A percentile compares a stretch with the other conserved stretches of the same genome.
phyloP scores from a whole-genome alignment of 2,329 filamentous ascomycete genomes.

The Fusarium verrucosum region DNA sequence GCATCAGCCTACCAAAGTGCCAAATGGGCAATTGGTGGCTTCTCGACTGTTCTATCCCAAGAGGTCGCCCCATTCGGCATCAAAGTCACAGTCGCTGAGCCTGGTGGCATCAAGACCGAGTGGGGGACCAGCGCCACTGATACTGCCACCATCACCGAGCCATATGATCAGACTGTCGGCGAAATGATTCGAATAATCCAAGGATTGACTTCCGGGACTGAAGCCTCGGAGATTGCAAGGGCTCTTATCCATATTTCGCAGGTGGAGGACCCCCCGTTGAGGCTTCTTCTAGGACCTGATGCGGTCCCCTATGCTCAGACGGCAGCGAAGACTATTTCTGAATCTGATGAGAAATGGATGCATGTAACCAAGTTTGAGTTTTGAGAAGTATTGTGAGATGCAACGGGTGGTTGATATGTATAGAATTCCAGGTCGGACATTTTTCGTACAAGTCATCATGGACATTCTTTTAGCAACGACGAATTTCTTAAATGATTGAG shows the following conservation, averaged over 20 bases:
- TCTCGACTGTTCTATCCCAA: slow-evolving; percentile 49
- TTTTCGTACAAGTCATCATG: too few species aligned
- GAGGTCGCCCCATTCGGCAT: slow-evolving; percentile 52
- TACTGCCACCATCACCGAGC: slow-evolving; percentile 44
- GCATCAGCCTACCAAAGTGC: slow-evolving; percentile 51
- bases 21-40: slow-evolving; percentile 53
- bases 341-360: slow-evolving; percentile 47
- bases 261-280: slow-evolving; percentile 44
- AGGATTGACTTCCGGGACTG: not conserved
- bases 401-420: too few species aligned
- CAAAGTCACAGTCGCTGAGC: slow-evolving; percentile 52
- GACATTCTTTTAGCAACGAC: too few species aligned
- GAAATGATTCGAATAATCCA: slow-evolving; percentile 11
- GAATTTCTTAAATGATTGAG: too few species aligned
- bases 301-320: slow-evolving; percentile 39
- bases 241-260: slow-evolving; percentile 44
- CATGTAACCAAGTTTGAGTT: slow-evolving; percentile 21
- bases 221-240: slow-evolving; percentile 42
- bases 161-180: slow-evolving; percentile 51
- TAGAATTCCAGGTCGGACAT: too few species aligned
- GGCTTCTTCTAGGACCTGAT: slow-evolving; percentile 47
- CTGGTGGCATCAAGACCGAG: slow-evolving; percentile 54
- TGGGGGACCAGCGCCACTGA: slow-evolving; percentile 48
- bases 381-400: not conserved
- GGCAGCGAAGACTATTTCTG: slow-evolving; percentile 36